Percentiles rank a stretch among this genome's conserved stretches.
Evolutionary conservation across 163 green algal genomes (phyloP).

Genomic region (Scenedesmus sp.): DNA sequence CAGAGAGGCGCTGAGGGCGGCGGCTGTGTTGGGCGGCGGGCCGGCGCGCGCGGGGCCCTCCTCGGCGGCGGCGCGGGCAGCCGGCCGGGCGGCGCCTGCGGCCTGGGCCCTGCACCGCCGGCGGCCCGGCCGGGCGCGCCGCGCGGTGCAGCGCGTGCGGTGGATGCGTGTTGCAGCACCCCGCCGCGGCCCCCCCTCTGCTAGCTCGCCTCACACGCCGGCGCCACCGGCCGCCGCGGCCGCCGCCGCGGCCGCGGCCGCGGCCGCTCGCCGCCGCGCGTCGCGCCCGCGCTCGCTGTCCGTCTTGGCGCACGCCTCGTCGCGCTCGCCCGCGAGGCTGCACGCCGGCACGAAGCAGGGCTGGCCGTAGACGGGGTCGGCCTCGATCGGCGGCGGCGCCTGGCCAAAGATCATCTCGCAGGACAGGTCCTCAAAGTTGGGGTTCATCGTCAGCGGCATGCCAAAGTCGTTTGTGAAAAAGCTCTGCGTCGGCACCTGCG

Average conservation of each 20-base stretch:
- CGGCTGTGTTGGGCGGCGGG: too few relatives aligned
- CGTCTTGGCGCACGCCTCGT: slow-evolving; percentile 51
- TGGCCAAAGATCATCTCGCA: slow-evolving; percentile 97
- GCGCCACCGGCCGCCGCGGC: slow-evolving; percentile 4
- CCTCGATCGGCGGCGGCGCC: slow-evolving; percentile 76
- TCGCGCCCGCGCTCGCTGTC: slow-evolving; percentile 44
- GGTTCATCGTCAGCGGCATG: slow-evolving; percentile 93
- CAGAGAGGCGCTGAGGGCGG: too few relatives aligned
- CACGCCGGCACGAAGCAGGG: slow-evolving; percentile 66
- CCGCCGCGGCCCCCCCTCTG: too few relatives aligned
- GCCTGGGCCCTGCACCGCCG: too few relatives aligned
- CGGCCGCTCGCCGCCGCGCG: neutral
- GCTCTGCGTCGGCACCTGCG: slow-evolving; percentile 77
- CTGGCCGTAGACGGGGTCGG: slow-evolving; percentile 86
- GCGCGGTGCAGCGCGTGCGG: too few relatives aligned
- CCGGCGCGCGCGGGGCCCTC: too few relatives aligned
- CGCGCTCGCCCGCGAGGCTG: slow-evolving; percentile 32
- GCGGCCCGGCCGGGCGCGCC: too few relatives aligned
- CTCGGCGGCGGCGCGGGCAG: too few relatives aligned
- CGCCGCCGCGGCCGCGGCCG: slow-evolving; percentile 9
- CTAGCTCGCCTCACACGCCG: too few relatives aligned
- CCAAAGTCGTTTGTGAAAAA: slow-evolving; percentile 97
- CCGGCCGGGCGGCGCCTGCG: too few relatives aligned
- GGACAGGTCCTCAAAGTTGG: slow-evolving; percentile 90
- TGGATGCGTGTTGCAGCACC: too few relatives aligned